A percentile compares a stretch with the other conserved stretches of the same genome.
Evolutionary conservation across 257 asterid species (phyloP).

Genomic region (Dorcoceras hygrometricum): DNA sequence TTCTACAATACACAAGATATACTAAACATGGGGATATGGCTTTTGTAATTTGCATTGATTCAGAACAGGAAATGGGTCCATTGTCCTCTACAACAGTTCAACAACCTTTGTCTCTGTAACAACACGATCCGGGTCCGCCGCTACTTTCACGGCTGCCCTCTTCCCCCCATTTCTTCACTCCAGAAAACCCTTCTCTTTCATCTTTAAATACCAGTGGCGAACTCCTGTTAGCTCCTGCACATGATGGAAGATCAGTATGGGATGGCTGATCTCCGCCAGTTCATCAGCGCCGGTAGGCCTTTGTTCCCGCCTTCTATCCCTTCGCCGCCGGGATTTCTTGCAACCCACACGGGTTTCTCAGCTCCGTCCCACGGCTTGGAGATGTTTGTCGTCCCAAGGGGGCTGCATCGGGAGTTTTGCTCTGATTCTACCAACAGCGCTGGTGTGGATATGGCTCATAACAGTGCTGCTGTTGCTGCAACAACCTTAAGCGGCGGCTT

Average conservation of each 20-base stretch:
- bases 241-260: constrained; percentile 77
- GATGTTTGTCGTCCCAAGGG: constrained; percentile 38
- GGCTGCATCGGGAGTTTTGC: constrained; percentile 40
- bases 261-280: constrained; percentile 70
- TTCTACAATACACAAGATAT: constrained; percentile 13
- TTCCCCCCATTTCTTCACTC: constrained; percentile 21
- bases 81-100: constrained; percentile 47
- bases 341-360: constrained; percentile 39
- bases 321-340: constrained; percentile 48
- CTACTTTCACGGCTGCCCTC: constrained; percentile 52
- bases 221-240: neutral
- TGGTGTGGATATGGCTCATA: neutral
- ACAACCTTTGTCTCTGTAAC: constrained; percentile 36
- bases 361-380: constrained; percentile 45
- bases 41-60: constrained; percentile 21
- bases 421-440: constrained; percentile 36
- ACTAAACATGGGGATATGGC: constrained; percentile 10
- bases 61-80: constrained; percentile 47
- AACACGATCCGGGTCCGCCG: constrained; percentile 96
- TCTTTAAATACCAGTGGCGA: neutral
- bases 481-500: constrained; percentile 27
- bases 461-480: constrained; percentile 21
- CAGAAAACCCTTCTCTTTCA: neutral
- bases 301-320: constrained; percentile 43
- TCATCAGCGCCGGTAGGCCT: constrained; percentile 48